Conservation (phyloP, 768 basidiomycete species). For the Leccinum fibrillosum region DNA sequence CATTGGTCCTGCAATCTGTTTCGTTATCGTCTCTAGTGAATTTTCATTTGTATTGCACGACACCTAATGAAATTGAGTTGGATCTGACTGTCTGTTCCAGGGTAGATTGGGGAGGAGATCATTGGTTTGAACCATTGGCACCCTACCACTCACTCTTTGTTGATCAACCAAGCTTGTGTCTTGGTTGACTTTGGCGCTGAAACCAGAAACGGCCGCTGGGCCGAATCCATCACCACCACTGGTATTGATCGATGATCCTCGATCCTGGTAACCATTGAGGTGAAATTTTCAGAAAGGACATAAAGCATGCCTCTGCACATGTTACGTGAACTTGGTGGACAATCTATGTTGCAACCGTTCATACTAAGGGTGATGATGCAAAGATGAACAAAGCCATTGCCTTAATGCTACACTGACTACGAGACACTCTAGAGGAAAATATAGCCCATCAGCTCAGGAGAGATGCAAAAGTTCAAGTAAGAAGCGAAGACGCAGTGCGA, state of each 20-base stretch:
- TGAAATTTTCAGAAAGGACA: background rate
- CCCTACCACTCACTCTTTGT: background rate
- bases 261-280: background rate
- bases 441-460: background rate
- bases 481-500: background rate
- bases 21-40: conserved; percentile 15
- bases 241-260: background rate
- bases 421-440: background rate
- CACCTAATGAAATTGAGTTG: background rate
- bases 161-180: background rate
- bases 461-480: background rate
- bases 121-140: background rate
- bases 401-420: background rate
- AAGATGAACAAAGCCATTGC: background rate
- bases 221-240: background rate
- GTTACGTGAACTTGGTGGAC: background rate
- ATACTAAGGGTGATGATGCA: background rate
- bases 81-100: background rate
- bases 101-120: background rate
- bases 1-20: conserved; percentile 21
- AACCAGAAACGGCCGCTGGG: background rate
- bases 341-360: background rate
- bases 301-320: background rate
- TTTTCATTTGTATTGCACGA: conserved; percentile 10
- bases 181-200: background rate